These are phyloP conservation scores for Podaxis mareebaensis DNA, from an alignment of 768 basidiomycete genomes.

Conservation along the genomic window DNA sequence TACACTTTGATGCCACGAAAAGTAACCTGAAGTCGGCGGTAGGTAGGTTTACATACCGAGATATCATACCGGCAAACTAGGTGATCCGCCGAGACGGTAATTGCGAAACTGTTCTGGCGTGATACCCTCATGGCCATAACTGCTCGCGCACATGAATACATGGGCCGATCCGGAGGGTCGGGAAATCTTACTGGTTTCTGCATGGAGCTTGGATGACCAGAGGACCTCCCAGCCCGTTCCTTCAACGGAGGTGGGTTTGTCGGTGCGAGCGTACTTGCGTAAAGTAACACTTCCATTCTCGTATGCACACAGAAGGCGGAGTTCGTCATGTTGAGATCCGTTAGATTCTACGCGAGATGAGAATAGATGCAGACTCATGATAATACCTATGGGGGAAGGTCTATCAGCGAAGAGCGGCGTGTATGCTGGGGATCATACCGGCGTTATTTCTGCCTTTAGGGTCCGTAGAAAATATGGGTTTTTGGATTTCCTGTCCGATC, in stretches of 20 bases:
- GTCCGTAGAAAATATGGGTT: slow-evolving; percentile 38
- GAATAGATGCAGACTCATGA: slow-evolving; percentile 86
- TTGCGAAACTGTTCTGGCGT: slow-evolving; percentile 53
- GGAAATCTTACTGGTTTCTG: slow-evolving; percentile 61
- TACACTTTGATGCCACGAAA: slow-evolving; percentile 11
- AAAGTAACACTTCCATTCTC: slow-evolving; percentile 88
- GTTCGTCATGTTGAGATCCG: slow-evolving; percentile 34
- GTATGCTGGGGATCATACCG: slow-evolving; percentile 36
- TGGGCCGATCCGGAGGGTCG: not conserved
- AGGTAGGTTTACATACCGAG: slow-evolving; percentile 34
- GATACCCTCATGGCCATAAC: slow-evolving; percentile 89
- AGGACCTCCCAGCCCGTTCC: slow-evolving; percentile 72
- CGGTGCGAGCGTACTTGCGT: slow-evolving; percentile 47
- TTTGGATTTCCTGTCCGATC: slow-evolving; percentile 59
- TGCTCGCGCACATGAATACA: slow-evolving; percentile 24
- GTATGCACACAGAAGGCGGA: slow-evolving; percentile 74
- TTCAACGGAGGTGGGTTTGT: slow-evolving; percentile 56
- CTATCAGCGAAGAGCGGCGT: not conserved
- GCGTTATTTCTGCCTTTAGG: slow-evolving; percentile 56
- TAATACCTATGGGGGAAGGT: slow-evolving; percentile 56
- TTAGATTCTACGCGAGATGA: slow-evolving; percentile 27
- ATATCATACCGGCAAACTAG: slow-evolving; percentile 67
- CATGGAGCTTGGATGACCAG: slow-evolving; percentile 69
- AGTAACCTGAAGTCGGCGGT: not conserved
- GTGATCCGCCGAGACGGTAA: slow-evolving; percentile 88